Evolutionary conservation across 129 eudicot genomes (phyloP).

Genomic region (Chrysanthemum makinoi): DNA sequence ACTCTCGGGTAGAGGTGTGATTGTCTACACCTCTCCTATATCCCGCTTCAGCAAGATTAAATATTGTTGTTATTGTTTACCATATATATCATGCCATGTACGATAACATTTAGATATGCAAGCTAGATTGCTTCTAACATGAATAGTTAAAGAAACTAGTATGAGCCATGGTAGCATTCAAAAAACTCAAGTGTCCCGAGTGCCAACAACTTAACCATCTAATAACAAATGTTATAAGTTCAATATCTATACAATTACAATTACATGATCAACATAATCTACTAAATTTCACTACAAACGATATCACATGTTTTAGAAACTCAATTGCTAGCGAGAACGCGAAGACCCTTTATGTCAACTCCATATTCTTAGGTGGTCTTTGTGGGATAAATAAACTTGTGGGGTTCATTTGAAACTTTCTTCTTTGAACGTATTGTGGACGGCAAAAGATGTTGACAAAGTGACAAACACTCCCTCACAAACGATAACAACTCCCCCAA

Average conservation of each 20-base stretch:
- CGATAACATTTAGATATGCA: too few relatives aligned
- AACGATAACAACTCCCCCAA: constrained; percentile 9
- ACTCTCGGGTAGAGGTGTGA: too few relatives aligned
- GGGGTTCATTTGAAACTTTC: background rate
- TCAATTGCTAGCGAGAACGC: background rate
- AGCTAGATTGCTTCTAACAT: too few relatives aligned
- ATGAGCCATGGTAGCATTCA: too few relatives aligned
- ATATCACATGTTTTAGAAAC: background rate
- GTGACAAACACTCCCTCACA: constrained; percentile 28
- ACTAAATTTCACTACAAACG: background rate
- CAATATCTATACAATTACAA: background rate
- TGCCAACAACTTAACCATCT: too few relatives aligned
- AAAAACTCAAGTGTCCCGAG: too few relatives aligned
- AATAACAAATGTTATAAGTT: background rate
- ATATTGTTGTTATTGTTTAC: too few relatives aligned
- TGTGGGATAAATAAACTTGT: background rate
- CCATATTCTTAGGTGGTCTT: background rate
- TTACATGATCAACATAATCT: background rate
- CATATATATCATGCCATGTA: too few relatives aligned
- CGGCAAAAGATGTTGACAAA: constrained; percentile 29
- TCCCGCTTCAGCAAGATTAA: too few relatives aligned
- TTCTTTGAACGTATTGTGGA: constrained; percentile 17
- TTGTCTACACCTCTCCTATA: too few relatives aligned
- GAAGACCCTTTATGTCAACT: constrained; percentile 10
- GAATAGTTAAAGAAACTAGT: too few relatives aligned